Evolutionary conservation across 2,329 filamentous ascomycete genomes (phyloP), one percentile per base, ranked within the genome.

Genomic region (Beauveria caledonica): DNA sequence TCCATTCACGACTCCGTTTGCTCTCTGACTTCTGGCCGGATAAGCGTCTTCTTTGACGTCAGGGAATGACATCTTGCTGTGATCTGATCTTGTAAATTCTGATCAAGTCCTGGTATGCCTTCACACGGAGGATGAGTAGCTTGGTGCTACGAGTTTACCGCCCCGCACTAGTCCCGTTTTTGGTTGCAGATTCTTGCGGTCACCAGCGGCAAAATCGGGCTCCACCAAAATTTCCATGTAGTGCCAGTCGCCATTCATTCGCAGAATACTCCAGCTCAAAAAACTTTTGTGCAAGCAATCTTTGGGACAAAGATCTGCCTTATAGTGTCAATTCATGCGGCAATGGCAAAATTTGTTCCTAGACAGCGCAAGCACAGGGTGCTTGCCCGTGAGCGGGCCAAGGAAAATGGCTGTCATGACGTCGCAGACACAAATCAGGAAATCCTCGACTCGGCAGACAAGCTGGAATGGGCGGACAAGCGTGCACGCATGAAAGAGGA

Each of bases 301-400:
- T 15, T 15, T 27, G 25, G 27, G 15, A 42, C 40, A 29, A 45
- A 45, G 42, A 19, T 21, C n/a, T 58, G 29, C 27, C 17, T 9
- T 21, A 29, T 39, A 62, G n/a, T 15, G 27, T 19, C 39, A 53
- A 36, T 50, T 7, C n/a, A 15, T 17, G 44, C 61, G 60, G 72
- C 67, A 17, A 83, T 83, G 80, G 74, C 74, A 5, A 81, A 81
- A 68, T 87, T 85, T 64, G 81, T 86, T 1, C 83, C 85, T 42
- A 78, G 85, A 27, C 83, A 86, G 74, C 78, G 86, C 62, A 88
- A 88, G 74, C 85, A 87, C 71, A 87, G 84, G 68, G 85, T 85
- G 42, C 77, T 89, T 21, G 88, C 87, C 33, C 84, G 87, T 45
- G 77, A 84, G 67, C 81, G 81, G 68, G 76, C 77, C 53, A 70